Base-by-base conservation (phyloP, 306 rosid species). In the Trichosanthes cucumerina region DNA sequence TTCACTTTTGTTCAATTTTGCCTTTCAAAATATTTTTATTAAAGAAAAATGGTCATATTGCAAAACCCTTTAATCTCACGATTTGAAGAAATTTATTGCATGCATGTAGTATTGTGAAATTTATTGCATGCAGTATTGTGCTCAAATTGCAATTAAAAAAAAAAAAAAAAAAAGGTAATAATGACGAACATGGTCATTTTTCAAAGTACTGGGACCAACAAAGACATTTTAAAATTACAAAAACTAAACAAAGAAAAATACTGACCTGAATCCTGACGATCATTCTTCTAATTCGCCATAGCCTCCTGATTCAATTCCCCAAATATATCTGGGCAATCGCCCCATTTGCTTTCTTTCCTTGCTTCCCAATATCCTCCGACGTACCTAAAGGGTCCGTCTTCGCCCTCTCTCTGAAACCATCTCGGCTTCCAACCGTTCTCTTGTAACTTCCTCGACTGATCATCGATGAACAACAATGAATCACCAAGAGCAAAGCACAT, bases 331-430 rank as follows among this genome's bases (percentile, higher is more conserved):
- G 97, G 95, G 80, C 98, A 95, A 53, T 78, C 91, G 75, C 86
- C 86, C 98, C 98, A 95, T 82, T 79, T 86, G 72, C 90, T 87
- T 69, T 2, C 87, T 54, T 75, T 82, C 80, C 90, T 88, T 3
- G 97, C 86, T 87, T 95, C 97, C 98, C 98, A 95, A 69, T 95
- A 95, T 21, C 97, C 96, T 3, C 97, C 97, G 9, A 79, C 75
- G 62, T 88, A 92, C 62, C 80, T 86, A 70, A 89, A 95, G 6
- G 97, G 82, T 79, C 92, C 97, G 9, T 86, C 84, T 84, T 87
- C 96, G 10, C 86, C 85, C 46, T 89, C 92, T 85, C 83, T 84
- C 75, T 87, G 82, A 57, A 95, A 95, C 98, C 98, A 95, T 78
- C 81, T 89, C 44, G 98, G 97, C 77, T 87, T 87, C 98, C 98